Base-by-base conservation (phyloP, 306 rosid genomes). In the Pyrus betulifolia region DNA sequence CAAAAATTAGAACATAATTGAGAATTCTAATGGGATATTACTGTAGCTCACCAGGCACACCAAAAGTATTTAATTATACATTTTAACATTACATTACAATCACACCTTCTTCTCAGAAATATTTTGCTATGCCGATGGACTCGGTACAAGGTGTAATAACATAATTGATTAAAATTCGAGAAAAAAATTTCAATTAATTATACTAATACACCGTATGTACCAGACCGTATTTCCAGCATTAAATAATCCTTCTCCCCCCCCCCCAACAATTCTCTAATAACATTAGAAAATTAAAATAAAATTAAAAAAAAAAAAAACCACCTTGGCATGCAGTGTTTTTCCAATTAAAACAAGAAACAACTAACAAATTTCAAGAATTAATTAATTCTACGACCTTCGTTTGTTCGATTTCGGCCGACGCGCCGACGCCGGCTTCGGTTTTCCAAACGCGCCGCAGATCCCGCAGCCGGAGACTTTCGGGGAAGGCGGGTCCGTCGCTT, bases 401-500 rank as follows among this genome's bases (percentile, higher is more conserved):
- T 81, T 85, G 18, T 74, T 88, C 62, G 87, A 69, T 78, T 83
- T 87, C 6, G 82, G 58, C 17, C 75, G 71, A 58, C 46, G 81
- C 6, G 78, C 28, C 10, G 58, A 62, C 55, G 61, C 60, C 13
- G 89, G 79, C 81, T 88, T 87, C 1, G 86, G 83, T 75, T 87
- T 85, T 0, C 86, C 86, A 42, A 88, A 87, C 9, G 89, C n/a
- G 62, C 83, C 85, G 61, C 97, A 92, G 15, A 88, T 17, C 25
- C 87, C 86, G 74, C 96, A 90, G 3, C 85, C 76, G 8, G 87
- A 23, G n/a, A 88, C 76, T 81, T 88, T 90, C 0, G 97, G 97
- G 80, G 97, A 88, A 45, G 96, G 91, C 7, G 97, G 97, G 81
- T 92, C 97, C 45, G 8, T 60, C 46, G 80, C 19, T 4, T 85